Conservation (phyloP, 2,329 filamentous ascomycete species). For the Pseudocercospora ulei region DNA sequence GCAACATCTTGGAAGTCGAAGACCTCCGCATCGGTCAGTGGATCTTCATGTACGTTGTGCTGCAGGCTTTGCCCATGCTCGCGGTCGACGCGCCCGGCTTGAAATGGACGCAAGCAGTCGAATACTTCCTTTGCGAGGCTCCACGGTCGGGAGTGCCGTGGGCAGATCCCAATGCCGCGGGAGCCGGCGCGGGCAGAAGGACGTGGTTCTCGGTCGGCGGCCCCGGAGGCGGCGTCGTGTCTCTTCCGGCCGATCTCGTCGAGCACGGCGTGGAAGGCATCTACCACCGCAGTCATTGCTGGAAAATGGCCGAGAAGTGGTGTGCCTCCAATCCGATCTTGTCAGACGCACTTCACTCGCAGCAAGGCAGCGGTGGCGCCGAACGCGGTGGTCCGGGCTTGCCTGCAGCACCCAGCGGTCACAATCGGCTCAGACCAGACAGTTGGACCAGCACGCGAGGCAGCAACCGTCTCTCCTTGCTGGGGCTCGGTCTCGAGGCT, state of each 20-base stretch:
- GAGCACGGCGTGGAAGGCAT: slow-evolving; percentile 58
- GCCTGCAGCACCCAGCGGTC: slow-evolving; percentile 20
- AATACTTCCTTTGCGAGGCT: slow-evolving; percentile 72
- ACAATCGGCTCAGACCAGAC: slow-evolving; percentile 18
- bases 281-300: slow-evolving; percentile 60
- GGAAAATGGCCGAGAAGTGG: slow-evolving; percentile 56
- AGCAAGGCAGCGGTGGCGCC: slow-evolving; percentile 13
- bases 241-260: slow-evolving; percentile 53
- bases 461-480: slow-evolving; percentile 38
- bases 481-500: slow-evolving; percentile 42
- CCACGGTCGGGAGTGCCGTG: slow-evolving; percentile 64
- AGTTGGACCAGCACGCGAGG: slow-evolving; percentile 19
- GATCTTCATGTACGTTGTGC: slow-evolving; percentile 69
- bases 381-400: slow-evolving; percentile 16
- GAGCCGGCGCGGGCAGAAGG: slow-evolving; percentile 33
- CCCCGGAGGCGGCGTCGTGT: slow-evolving; percentile 54
- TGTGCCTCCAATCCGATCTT: slow-evolving; percentile 37
- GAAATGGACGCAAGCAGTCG: slow-evolving; percentile 59
- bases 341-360: slow-evolving; percentile 27
- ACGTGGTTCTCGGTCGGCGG: slow-evolving; percentile 63
- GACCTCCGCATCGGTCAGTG: slow-evolving; percentile 68
- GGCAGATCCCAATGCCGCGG: slow-evolving; percentile 50
- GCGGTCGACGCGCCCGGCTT: slow-evolving; percentile 65
- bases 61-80: slow-evolving; percentile 68
- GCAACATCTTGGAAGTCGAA: slow-evolving; percentile 55